phyloP scores from a whole-genome alignment of 2,329 filamentous ascomycete species.

The Colletotrichum trifolii region DNA sequence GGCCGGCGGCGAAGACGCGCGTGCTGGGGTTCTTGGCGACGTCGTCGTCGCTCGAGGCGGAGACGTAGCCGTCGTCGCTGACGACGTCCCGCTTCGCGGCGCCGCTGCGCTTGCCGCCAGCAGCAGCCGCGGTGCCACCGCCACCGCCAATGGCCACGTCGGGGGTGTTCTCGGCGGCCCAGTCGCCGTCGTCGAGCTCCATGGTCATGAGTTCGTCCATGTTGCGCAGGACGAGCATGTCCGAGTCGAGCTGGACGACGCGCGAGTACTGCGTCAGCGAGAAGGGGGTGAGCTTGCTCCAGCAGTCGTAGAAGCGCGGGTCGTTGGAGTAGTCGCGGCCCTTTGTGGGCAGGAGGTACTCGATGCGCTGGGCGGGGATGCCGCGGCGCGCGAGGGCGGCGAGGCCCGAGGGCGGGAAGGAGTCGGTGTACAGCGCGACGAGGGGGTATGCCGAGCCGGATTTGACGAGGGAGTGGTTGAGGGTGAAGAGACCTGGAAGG shows the following conservation, averaged over 20 bases:
- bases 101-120: conserved; percentile 1
- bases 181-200: conserved; percentile 66
- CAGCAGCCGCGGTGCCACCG: neutral
- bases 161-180: conserved; percentile 30
- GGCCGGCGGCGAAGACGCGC: conserved; percentile 82
- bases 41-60: conserved; percentile 14
- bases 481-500: conserved; percentile 83
- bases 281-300: conserved; percentile 87
- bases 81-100: conserved; percentile 19
- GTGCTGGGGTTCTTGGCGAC: conserved; percentile 32
- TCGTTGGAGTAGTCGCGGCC: conserved; percentile 79
- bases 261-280: conserved; percentile 80
- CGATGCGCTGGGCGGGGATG: conserved; percentile 77
- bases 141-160: conserved; percentile 23
- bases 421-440: conserved; percentile 84
- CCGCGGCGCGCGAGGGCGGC: conserved; percentile 74
- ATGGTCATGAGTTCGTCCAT: conserved; percentile 96
- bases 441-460: conserved; percentile 78
- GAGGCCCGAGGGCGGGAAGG: conserved; percentile 76
- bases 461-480: conserved; percentile 79
- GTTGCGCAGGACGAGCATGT: conserved; percentile 85
- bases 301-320: conserved; percentile 89
- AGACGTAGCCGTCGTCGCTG: conserved; percentile 16
- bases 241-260: conserved; percentile 86
- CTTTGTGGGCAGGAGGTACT: conserved; percentile 75